phyloP scores from a whole-genome alignment of 1,284 basidiomycete species.

The Irpex rosettiformis region DNA sequence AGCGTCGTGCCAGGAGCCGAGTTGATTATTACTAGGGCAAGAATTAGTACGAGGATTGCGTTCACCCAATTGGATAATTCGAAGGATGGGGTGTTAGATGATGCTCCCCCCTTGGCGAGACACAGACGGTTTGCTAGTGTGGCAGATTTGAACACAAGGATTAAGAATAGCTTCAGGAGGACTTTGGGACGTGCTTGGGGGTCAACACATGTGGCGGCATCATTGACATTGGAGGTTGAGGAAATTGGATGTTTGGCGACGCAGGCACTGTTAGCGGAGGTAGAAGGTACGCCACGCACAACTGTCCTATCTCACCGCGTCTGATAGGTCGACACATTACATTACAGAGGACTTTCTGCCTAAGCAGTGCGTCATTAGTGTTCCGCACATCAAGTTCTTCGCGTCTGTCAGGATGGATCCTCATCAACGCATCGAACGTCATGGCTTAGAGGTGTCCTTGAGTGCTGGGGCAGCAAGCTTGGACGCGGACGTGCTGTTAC shows the following conservation, averaged over 20 bases:
- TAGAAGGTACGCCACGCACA: conserved; percentile 7
- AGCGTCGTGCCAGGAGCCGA: conserved; percentile 44
- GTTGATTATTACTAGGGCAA: conserved; percentile 47
- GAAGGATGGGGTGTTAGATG: conserved; percentile 24
- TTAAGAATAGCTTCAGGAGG: conserved; percentile 55
- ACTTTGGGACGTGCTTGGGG: conserved; percentile 70
- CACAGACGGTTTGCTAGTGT: conserved; percentile 40
- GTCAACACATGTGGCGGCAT: conserved; percentile 50
- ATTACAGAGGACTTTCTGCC: conserved; percentile 17
- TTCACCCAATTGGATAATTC: conserved; percentile 48
- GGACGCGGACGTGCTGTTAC: conserved; percentile 43
- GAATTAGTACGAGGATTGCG: conserved; percentile 49
- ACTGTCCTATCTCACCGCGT: neutral
- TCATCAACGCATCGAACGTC: conserved; percentile 48
- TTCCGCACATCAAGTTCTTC: conserved; percentile 42
- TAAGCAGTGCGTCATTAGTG: conserved; percentile 35
- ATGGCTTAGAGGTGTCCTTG: conserved; percentile 48
- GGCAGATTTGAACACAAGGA: conserved; percentile 56
- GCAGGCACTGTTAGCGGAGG: conserved; percentile 17
- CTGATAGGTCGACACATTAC: neutral
- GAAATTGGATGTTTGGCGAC: conserved; percentile 43
- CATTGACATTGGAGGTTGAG: conserved; percentile 46
- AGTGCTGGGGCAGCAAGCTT: conserved; percentile 44
- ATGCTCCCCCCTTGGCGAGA: conserved; percentile 16
- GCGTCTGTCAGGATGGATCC: conserved; percentile 58